A percentile compares a stretch with the other conserved stretches of the same genome.
These are phyloP conservation scores for Borovskyia barvae DNA, from an alignment of 208 protist genomes.

Conservation along the genomic window DNA sequence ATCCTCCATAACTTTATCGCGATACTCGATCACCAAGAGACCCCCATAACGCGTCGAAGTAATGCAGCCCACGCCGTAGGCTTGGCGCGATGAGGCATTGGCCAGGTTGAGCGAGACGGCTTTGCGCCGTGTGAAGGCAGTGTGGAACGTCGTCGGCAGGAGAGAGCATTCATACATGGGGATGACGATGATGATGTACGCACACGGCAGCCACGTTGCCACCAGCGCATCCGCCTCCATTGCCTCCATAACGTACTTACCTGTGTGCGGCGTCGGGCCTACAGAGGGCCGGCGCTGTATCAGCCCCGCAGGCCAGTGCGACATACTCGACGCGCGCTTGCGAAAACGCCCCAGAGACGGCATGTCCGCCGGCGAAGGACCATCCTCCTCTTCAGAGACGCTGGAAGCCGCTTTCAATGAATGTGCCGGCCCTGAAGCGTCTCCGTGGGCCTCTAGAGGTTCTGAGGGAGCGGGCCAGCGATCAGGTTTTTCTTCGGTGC, in stretches of 20 bases:
- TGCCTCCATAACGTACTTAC: constrained; percentile 18
- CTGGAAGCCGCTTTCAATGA: too few relatives aligned
- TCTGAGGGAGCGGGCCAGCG: too few relatives aligned
- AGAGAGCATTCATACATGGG: constrained; percentile 69
- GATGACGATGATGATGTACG: constrained; percentile 51
- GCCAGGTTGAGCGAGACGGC: constrained; percentile 54
- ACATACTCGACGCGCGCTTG: not conserved
- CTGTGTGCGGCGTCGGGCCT: constrained; percentile 4
- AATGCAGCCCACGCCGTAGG: constrained; percentile 63
- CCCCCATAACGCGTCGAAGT: constrained; percentile 59
- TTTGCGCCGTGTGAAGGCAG: constrained; percentile 28
- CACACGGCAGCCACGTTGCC: constrained; percentile 51
- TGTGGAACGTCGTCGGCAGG: constrained; percentile 45
- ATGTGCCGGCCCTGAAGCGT: too few relatives aligned
- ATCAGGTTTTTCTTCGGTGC: too few relatives aligned
- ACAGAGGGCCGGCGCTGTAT: not conserved
- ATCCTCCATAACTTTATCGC: constrained; percentile 31
- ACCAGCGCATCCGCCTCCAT: constrained; percentile 22
- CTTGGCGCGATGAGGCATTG: constrained; percentile 33
- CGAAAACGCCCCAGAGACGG: constrained; percentile 1
- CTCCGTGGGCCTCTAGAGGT: too few relatives aligned
- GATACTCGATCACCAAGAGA: constrained; percentile 55
- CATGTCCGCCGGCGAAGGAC: not conserved
- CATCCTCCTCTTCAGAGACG: too few relatives aligned
- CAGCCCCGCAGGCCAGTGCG: not conserved